Evolutionary conservation across 352 stramenopile genomes (phyloP).

Genomic region (Pythium periplocum): DNA sequence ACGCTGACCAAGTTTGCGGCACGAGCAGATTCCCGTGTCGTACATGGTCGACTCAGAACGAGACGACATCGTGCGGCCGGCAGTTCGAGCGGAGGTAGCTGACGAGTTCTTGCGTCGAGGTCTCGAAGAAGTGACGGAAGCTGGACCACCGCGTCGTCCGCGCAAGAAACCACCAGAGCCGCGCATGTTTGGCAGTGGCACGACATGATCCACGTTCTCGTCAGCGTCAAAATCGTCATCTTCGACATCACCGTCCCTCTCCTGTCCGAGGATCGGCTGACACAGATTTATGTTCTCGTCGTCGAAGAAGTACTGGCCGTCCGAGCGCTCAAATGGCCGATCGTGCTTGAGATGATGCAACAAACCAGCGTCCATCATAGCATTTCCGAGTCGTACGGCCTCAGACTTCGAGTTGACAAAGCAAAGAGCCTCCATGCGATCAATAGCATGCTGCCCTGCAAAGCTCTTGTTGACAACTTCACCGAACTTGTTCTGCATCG

Average conservation of each 20-base stretch:
- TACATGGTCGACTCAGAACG: conserved; percentile 18
- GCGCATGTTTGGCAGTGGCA: conserved; percentile 7
- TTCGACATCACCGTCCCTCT: not conserved
- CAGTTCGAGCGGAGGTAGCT: not conserved
- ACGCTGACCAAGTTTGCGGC: conserved; percentile 51
- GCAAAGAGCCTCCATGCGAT: conserved; percentile 13
- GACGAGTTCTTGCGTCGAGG: conserved; percentile 12
- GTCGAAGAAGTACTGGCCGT: conserved; percentile 18
- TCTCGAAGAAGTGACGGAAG: not conserved
- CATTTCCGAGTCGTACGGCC: conserved; percentile 24
- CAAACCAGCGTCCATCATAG: conserved; percentile 25
- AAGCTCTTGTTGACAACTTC: conserved; percentile 9
- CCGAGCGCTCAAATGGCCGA: conserved; percentile 7
- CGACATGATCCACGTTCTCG: conserved; percentile 15
- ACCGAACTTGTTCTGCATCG: conserved; percentile 8
- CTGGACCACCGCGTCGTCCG: not conserved
- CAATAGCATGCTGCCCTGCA: conserved; percentile 7
- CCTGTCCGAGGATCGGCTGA: conserved; percentile 9
- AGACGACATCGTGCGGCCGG: conserved; percentile 4
- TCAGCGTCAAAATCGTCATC: conserved; percentile 7
- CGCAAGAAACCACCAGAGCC: not conserved
- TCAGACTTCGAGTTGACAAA: conserved; percentile 19
- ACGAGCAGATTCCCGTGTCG: conserved; percentile 41
- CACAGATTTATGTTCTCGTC: conserved; percentile 21
- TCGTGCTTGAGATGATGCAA: conserved; percentile 28